Percentiles rank a stretch among this genome's conserved stretches.
Conservation (phyloP, 305 asterid species). For the Euphrasia arctica region DNA sequence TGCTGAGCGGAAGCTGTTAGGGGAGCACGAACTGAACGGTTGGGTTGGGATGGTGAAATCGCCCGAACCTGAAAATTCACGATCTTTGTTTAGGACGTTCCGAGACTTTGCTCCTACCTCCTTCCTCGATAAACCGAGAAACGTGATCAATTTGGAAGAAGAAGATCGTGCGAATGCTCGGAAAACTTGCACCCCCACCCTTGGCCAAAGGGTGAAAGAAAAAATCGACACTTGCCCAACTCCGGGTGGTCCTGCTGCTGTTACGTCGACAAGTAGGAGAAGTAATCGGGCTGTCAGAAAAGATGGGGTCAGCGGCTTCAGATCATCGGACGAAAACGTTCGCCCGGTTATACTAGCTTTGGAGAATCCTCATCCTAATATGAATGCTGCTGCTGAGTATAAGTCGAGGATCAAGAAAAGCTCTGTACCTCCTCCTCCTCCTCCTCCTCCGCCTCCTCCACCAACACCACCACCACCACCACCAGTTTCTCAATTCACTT, state of each 20-base stretch:
- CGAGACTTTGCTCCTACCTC: conserved; percentile 33
- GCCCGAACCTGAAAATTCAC: not conserved
- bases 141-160: conserved; percentile 27
- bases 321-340: conserved; percentile 13
- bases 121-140: conserved; percentile 16
- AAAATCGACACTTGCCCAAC: not conserved
- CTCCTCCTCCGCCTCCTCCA: not conserved
- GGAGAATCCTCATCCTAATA: conserved; percentile 47
- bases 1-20: conserved; percentile 47
- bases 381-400: conserved; percentile 17
- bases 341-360: conserved; percentile 68
- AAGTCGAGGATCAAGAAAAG: conserved; percentile 52
- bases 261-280: not conserved
- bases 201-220: conserved; percentile 12
- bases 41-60: not conserved
- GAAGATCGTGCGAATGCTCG: conserved; percentile 9
- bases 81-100: conserved; percentile 26
- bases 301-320: not conserved
- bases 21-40: not conserved
- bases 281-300: not conserved
- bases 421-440: not conserved
- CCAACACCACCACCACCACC: not conserved
- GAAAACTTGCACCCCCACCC: too few relatives aligned
- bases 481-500: conserved; percentile 37
- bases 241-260: not conserved